Base-by-base conservation (phyloP, 192 early-diverging fungal species). In the Phycomyces blakesleeanus region DNA sequence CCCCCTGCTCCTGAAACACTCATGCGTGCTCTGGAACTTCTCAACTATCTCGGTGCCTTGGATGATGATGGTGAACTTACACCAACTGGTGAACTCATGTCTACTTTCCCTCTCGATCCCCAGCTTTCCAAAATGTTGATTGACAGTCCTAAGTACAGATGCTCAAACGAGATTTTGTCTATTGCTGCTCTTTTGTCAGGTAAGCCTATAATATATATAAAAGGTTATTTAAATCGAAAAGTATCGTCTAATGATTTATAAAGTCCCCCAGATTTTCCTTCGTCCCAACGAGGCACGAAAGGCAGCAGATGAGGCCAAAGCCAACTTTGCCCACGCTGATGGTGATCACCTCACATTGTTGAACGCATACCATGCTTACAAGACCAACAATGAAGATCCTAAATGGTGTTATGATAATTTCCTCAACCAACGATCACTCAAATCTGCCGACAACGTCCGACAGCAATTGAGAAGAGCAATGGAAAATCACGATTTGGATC, bases 1-100 rank as follows among this genome's bases (percentile, higher is more conserved):
- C 93, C 97, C 16, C 96, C 96, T 63, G 96, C 98, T 0, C 96
- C 96, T 5, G 96, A 98, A 74, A 98, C 96, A 1, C 72, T 98
- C 49, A 99, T 98, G 95, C 86, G 96, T 52, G 98, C 98, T 6
- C 77, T 99, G 25, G 98, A 98, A 76, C 75, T 97, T 26, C 73
- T 99, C 12, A 95, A 98, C 69, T 98, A 95, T 64, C 81, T 99
- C 21, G 96, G 86, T 9, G 96, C 93, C 10, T 74, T 99, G 42
- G 91, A 97, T 59, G 94, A 97, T 69, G 94, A 98, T 73, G 96
- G 96, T 40, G 86, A 96, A 52, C 69, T 99, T 57, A 99, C 96
- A 18, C 64, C 79, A 12, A 62, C 85, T 29, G 98, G 98, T 42
- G 78, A 86, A 53, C 67, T 74, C 11, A 98, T 99, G 90, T 86